A percentile compares a stretch with the other conserved stretches of the same genome.
Conservation (phyloP, 2,329 filamentous ascomycete species). For the Elsinoe australis region DNA sequence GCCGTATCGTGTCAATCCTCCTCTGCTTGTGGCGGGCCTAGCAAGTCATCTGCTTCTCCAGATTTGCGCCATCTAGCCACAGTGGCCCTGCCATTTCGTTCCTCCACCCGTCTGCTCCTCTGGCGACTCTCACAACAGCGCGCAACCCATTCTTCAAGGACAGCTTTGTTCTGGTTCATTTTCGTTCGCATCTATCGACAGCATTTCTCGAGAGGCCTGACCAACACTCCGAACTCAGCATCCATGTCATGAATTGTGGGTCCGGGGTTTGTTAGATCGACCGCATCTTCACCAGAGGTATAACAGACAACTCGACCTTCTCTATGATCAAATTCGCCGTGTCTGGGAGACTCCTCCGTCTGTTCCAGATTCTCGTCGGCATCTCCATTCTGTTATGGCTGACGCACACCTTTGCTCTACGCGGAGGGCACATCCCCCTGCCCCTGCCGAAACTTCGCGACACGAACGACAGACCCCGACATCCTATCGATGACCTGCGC, state of each 20-base stretch:
- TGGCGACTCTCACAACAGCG: no score
- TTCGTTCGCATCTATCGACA: no score
- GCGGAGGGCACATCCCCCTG: not conserved
- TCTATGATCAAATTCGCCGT: conserved; percentile 16
- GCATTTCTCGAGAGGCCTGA: not conserved
- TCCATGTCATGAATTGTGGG: conserved; percentile 14
- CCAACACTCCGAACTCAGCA: not conserved
- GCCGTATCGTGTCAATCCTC: no score
- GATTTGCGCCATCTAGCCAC: no score
- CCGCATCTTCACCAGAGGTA: not conserved
- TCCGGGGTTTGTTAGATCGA: not conserved
- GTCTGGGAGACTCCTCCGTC: conserved; percentile 6
- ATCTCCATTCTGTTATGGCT: conserved; percentile 6
- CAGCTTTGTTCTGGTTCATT: no score
- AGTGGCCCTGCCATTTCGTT: no score
- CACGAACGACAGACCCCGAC: conserved; percentile 19
- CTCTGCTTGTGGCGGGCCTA: no score
- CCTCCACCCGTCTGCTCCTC: no score
- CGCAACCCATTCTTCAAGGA: no score
- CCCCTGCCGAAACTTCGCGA: conserved; percentile 22
- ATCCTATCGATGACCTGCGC: conserved; percentile 36
- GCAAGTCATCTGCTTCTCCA: no score
- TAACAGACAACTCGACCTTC: conserved; percentile 13
- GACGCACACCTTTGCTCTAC: not conserved
- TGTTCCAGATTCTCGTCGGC: conserved; percentile 12